Evolutionary conservation across 371 early-diverging fungal species (phyloP), one percentile per base, ranked within the genome.

Genomic region (Haplosporangium sp.): DNA sequence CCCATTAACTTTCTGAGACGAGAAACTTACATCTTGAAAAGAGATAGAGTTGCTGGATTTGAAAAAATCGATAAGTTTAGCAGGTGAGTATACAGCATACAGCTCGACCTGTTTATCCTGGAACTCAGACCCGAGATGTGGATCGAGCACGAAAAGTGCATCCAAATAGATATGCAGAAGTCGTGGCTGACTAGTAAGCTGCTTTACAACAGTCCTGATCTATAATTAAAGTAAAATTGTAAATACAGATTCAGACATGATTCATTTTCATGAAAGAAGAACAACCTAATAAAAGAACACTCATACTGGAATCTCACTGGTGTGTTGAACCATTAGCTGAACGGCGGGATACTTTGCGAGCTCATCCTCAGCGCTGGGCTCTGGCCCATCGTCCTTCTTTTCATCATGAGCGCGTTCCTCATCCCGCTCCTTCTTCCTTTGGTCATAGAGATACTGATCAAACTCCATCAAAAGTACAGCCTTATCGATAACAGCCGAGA

Each of bases 91-190:
- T 48, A 95, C 97, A 27, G 97, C 97, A 83, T 97, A 97, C 27
- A 99, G 86, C 73, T 95, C 96, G 4, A 97, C 91, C 85, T 97
- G 97, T 35, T 91, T 56, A 67, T 94, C 89, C 77, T 96, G 96
- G 66, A 92, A 98, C 57, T 92, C 93, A 42, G 84, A 88, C 3
- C 93, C 92, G 56, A 94, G 86, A 45, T 92, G 92, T 55, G 90
- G 84, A 77, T 95, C 95, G 45, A 88, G 88, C 6, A 87, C 67
- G 77, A 94, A 95, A 20, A 97, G 83, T 0, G 96, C 94, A 84
- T 97, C 96, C 76, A 98, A 84, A 84, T 96, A 98, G 2, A 93
- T 88, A 74, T 96, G 94, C 37, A 97, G 81, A 60, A 88, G 92
- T 58, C 87, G 71, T 0, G 88, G 88, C 35, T 86, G 76, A 5